Evolutionary conservation across 441 rosid genomes (phyloP).

Genomic region (Adansonia rubrostipa): DNA sequence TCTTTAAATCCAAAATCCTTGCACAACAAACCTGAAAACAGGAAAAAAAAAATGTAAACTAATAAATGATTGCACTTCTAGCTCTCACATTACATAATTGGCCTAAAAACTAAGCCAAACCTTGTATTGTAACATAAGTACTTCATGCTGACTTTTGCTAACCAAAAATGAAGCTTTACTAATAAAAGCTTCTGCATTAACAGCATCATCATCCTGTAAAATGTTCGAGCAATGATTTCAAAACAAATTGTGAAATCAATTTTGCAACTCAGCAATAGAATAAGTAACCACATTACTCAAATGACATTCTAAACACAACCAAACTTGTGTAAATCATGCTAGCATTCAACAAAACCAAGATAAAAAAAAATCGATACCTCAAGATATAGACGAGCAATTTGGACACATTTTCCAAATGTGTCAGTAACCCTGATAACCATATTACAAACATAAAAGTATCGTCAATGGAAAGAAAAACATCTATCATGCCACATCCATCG

Average conservation of each 20-base stretch:
- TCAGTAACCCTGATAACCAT: slow-evolving; percentile 70
- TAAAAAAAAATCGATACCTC: slow-evolving; percentile 57
- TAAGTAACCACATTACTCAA: background rate
- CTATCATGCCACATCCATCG: background rate
- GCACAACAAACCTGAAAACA: slow-evolving; percentile 88
- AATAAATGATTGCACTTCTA: slow-evolving; percentile 23
- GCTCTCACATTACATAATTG: background rate
- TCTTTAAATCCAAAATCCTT: slow-evolving; percentile 94
- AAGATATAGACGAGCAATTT: slow-evolving; percentile 95
- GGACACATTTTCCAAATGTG: slow-evolving; percentile 91
- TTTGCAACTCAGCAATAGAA: slow-evolving; percentile 16
- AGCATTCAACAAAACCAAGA: background rate
- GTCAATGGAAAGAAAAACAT: slow-evolving; percentile 4
- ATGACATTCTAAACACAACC: slow-evolving; percentile 11
- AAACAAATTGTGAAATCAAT: slow-evolving; percentile 3
- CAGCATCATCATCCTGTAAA: slow-evolving; percentile 94
- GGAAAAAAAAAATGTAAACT: background rate
- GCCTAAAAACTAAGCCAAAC: slow-evolving; percentile 41
- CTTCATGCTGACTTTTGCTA: slow-evolving; percentile 96
- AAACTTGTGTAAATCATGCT: slow-evolving; percentile 8
- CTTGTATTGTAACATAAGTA: slow-evolving; percentile 86
- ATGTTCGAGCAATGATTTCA: background rate
- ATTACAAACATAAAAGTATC: slow-evolving; percentile 22
- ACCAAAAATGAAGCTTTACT: slow-evolving; percentile 97
- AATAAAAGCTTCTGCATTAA: slow-evolving; percentile 93